Conservation (phyloP, 116 monocot species). For the Posidonia oceanica region DNA sequence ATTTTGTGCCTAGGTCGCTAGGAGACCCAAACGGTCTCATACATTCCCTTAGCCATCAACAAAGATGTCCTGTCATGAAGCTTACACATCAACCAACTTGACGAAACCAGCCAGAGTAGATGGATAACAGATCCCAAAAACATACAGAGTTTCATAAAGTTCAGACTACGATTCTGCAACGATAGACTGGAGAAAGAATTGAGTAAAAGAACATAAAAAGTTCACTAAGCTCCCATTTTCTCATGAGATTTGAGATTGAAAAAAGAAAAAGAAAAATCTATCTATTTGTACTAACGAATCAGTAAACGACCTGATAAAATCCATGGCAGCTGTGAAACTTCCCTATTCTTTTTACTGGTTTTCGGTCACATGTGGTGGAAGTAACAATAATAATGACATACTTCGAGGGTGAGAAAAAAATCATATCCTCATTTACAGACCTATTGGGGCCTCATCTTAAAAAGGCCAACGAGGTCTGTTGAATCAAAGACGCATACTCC, state of each 20-base stretch:
- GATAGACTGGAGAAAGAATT: neutral
- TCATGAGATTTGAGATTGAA: slow-evolving; percentile 1
- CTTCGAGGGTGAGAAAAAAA: neutral
- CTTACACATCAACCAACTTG: too few species aligned
- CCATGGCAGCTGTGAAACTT: slow-evolving; percentile 2
- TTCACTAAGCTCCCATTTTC: neutral
- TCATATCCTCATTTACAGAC: slow-evolving; percentile 9
- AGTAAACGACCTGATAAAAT: slow-evolving; percentile 2
- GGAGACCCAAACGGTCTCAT: too few species aligned
- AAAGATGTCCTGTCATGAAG: too few species aligned
- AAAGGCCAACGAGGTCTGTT: neutral
- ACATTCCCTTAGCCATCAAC: too few species aligned
- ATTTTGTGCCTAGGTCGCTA: too few species aligned
- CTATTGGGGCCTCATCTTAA: slow-evolving; percentile 1
- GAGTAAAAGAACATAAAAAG: neutral
- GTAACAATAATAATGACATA: slow-evolving; percentile 9
- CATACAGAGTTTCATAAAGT: too few species aligned
- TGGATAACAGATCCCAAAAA: too few species aligned
- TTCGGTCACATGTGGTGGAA: neutral
- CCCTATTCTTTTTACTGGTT: slow-evolving; percentile 2
- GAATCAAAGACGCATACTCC: neutral
- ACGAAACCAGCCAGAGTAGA: too few species aligned
- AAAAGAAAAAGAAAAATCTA: slow-evolving; percentile 3
- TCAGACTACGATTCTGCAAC: too few species aligned
- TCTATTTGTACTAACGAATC: slow-evolving; percentile 4